Conservation (phyloP, 2,329 filamentous ascomycete species). For the Calycina herbarum region DNA sequence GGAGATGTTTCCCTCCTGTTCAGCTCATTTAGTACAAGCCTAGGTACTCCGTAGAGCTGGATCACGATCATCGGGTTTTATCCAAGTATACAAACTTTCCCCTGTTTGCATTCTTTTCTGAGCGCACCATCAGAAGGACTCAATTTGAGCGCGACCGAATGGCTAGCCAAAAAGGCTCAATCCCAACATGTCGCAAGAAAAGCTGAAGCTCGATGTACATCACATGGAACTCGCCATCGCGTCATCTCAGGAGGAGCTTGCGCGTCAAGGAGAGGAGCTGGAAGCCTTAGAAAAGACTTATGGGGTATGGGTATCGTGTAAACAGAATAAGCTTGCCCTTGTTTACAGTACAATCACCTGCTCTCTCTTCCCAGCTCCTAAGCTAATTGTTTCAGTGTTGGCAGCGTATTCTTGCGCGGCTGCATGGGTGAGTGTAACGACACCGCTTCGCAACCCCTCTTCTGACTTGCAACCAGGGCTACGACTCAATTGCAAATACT, state of each 20-base stretch:
- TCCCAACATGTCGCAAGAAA: neutral
- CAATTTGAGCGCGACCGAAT: neutral
- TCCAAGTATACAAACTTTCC: too few relatives aligned
- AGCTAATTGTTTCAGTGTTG: constrained; percentile 16
- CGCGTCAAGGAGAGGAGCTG: constrained; percentile 20
- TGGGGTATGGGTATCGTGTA: constrained; percentile 22
- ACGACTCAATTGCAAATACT: constrained; percentile 26
- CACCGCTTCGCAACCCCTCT: neutral
- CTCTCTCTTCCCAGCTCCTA: neutral
- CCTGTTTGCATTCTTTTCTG: too few relatives aligned
- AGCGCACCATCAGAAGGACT: neutral
- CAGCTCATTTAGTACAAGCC: too few relatives aligned
- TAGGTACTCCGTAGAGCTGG: too few relatives aligned
- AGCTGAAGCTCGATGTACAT: neutral
- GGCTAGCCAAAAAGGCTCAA: neutral
- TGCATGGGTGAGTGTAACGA: constrained; percentile 17
- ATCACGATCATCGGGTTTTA: too few relatives aligned
- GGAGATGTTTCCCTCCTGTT: too few relatives aligned
- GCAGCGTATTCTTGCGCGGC: constrained; percentile 25
- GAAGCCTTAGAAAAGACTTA: constrained; percentile 19
- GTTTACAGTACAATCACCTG: constrained; percentile 16
- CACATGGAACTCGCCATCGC: neutral
- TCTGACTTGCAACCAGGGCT: constrained; percentile 16
- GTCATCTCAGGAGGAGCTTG: neutral
- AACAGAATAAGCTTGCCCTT: constrained; percentile 15